Evolutionary conservation across 257 asterid species (phyloP).

Genomic region (Parsonsia alboflavescens): DNA sequence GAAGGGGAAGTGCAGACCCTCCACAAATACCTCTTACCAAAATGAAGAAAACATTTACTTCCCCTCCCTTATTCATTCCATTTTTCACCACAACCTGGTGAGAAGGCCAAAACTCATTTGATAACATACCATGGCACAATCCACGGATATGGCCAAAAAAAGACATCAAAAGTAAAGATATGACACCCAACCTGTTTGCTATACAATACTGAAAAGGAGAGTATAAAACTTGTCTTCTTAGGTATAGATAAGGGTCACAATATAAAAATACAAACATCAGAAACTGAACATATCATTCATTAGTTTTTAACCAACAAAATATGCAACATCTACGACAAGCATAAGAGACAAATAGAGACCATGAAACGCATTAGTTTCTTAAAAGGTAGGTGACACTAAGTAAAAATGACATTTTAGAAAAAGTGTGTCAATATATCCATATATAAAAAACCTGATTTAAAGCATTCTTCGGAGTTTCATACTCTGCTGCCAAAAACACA

Average conservation of each 20-base stretch:
- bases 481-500: conserved; percentile 95
- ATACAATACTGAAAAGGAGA: neutral
- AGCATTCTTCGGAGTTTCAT: conserved; percentile 70
- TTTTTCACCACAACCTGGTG: neutral
- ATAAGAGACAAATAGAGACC: neutral
- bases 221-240: neutral
- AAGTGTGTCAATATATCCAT: neutral
- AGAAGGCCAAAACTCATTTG: neutral
- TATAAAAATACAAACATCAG: neutral
- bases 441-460: conserved; percentile 65
- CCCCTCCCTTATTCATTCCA: neutral
- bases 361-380: neutral
- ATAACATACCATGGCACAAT: neutral
- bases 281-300: neutral
- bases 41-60: neutral
- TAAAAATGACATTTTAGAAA: neutral
- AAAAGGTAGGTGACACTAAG: neutral
- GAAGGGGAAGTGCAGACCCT: neutral
- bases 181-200: neutral
- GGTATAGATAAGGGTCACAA: neutral
- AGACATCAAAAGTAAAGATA: neutral
- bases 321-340: neutral
- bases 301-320: neutral
- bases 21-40: neutral
- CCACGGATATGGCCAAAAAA: neutral